Base-by-base conservation (phyloP, 2,329 filamentous ascomycete species). In the Pleoardoris graminearum region DNA sequence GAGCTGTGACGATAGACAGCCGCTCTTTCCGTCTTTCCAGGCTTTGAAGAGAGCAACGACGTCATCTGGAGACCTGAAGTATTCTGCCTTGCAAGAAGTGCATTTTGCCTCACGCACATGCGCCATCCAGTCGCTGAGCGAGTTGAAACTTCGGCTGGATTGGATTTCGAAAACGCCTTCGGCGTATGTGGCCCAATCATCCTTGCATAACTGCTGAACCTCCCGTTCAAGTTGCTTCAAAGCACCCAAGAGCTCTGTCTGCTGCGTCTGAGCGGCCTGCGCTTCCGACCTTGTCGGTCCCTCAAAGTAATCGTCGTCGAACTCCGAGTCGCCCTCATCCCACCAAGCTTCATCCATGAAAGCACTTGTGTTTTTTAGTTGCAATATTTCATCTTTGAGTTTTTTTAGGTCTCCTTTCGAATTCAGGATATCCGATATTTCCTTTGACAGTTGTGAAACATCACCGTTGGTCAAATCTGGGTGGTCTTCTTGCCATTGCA, bases 31-130 rank as follows among this genome's bases (percentile, higher is more conserved):
- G 19, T 52, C 42, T 3, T 54, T 48, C 62, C 62, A 67, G 7
- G 51, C 37, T 11, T 58, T 33, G 33, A 66, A 60, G 27, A 62
- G 32, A 7, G 32, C 42, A 12, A 17, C 43, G 12, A 60, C 33
- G 35, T 65, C 55, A 3, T 41, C 33, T 25, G 56, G 50, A 4
- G 46, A 54, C 1, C 42, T 19, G 25, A 65, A 58, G 33, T 59
- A 48, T 1, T 14, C 30, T 6, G 39, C 42, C 3, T 53, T 25
- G 38, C 63, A 67, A 7, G 35, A 29, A 12, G 35, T 12, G 43
- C 66, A 69, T 29, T 16, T 29, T 27, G 42, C 51, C 3, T 41
- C 45, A 19, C 35, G 52, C 16, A 66, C 4, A 36, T 62, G 55
- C 12, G 41, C 7, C 12, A 44, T 41, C 16, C 68, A 60, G 3